Base-by-base conservation (phyloP, 2,329 filamentous ascomycete genomes). In the Pseudocercospora eumusae region DNA sequence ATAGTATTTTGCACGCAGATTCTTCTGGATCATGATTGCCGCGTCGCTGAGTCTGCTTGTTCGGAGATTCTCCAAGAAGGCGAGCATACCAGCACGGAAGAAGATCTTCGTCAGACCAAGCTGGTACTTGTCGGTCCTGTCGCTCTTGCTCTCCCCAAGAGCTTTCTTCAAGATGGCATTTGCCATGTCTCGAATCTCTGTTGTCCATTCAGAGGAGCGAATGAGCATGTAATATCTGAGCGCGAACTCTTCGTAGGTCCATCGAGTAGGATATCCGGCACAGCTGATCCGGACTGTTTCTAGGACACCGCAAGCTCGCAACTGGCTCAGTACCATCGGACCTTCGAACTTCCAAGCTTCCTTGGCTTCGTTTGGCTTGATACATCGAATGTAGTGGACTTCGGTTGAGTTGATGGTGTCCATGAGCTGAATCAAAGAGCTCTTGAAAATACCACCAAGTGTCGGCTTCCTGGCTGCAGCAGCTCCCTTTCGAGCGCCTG, bases 191-290 rank as follows among this genome's bases (percentile, higher is more conserved):
- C 92, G 87, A 69, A 99, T 96, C 75, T 98, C 93, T 0, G 92
- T 88, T 4, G 93, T 96, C 93, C 95, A 98, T 71, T 91, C 85
- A 18, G 84, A 83, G 3, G 95, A 98, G 56, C 88, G 92, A 53
- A 96, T 91, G 66, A 99, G 83, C 92, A 99, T 97, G 81, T 99
- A 99, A 81, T 99, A 99, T 64, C 95, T 88, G 63, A 97, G 82
- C 18, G 95, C 95, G 77, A 99, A 99, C 75, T 99, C 95, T 74
- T 99, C 95, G 74, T 97, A 99, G 0, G 95, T 98, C 96, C 95
- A 99, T 75, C 95, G 85, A 50, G 95, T 98, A 15, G 95, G 95
- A 74, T 99, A 99, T 65, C 95, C 95, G 66, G 95, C 95, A 75
- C 91, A 96, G 80, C 92, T 96, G 78, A 99, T 99, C 75, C 95